phyloP scores from a whole-genome alignment of 2,329 filamentous ascomycete genomes.

The Xylaria sp. region DNA sequence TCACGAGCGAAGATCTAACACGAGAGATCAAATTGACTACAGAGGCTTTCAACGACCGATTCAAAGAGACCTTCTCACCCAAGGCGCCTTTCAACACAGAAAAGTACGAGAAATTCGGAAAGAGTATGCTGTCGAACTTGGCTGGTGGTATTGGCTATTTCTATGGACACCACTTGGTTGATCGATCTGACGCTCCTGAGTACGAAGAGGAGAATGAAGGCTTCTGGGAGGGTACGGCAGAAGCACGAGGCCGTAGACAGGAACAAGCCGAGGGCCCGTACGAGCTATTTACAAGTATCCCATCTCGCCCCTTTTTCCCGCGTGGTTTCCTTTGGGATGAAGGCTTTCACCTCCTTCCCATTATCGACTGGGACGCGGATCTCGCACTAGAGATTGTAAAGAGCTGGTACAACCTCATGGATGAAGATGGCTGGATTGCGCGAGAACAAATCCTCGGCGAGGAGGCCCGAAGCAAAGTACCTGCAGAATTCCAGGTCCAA shows the following conservation, averaged over 20 bases:
- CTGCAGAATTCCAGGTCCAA: constrained; percentile 27
- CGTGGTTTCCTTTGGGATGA: constrained; percentile 98
- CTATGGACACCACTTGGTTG: constrained; percentile 86
- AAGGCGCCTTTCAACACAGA: constrained; percentile 78
- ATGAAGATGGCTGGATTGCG: constrained; percentile 97
- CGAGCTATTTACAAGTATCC: constrained; percentile 90
- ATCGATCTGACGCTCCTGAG: constrained; percentile 89
- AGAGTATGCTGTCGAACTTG: constrained; percentile 93
- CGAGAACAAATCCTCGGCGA: constrained; percentile 93
- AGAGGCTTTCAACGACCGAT: constrained; percentile 78
- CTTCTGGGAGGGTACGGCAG: constrained; percentile 92
- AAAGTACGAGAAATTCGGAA: constrained; percentile 82
- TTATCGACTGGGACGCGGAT: constrained; percentile 94
- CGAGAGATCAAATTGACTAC: constrained; percentile 74
- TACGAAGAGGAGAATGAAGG: constrained; percentile 96
- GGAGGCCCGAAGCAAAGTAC: constrained; percentile 93
- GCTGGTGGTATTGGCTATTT: constrained; percentile 97
- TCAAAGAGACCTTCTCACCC: constrained; percentile 76
- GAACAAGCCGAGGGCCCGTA: constrained; percentile 82
- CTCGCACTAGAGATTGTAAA: constrained; percentile 87
- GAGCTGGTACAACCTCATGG: constrained; percentile 97
- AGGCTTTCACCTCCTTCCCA: constrained; percentile 91
- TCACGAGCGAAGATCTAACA: constrained; percentile 72
- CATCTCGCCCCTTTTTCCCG: constrained; percentile 95
- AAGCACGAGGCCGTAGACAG: constrained; percentile 75